A percentile compares a stretch with the other conserved stretches of the same genome.
These are phyloP conservation scores for Fusarium lyarnte DNA, from an alignment of 2,329 filamentous ascomycete genomes.

Conservation along the genomic window DNA sequence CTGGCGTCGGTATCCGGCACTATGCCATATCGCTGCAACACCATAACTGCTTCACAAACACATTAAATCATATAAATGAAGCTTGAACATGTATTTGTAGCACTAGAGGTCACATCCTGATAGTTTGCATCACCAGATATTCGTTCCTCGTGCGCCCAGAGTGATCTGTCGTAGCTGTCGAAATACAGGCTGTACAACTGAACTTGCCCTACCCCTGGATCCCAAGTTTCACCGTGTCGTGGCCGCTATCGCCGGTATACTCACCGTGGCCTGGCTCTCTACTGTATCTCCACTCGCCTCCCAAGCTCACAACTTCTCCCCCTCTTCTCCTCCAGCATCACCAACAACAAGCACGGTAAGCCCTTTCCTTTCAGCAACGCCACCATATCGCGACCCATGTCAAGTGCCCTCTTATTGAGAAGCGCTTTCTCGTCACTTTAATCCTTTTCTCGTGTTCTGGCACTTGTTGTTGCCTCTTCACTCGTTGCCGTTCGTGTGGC, in stretches of 20 bases:
- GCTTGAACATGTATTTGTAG: too few relatives aligned
- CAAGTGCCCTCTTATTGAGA: background rate
- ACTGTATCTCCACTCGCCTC: background rate
- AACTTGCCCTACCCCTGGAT: background rate
- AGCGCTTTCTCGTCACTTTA: background rate
- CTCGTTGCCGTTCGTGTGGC: background rate
- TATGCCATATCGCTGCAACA: background rate
- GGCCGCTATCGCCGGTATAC: background rate
- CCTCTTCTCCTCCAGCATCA: background rate
- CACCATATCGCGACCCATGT: background rate
- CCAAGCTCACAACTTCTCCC: background rate
- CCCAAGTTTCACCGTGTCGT: background rate
- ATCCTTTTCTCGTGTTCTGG: background rate
- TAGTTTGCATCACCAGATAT: background rate
- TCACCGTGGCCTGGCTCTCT: background rate
- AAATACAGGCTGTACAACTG: background rate
- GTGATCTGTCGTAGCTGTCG: background rate
- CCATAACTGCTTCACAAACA: background rate
- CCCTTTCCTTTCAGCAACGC: background rate
- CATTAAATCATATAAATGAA: background rate
- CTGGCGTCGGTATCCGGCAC: background rate
- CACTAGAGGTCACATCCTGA: background rate
- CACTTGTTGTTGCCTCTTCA: background rate
- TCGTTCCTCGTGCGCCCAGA: background rate
- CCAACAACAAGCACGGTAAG: slow-evolving; percentile 3